Conservation (phyloP, 1,139 yeast genomes). For the Saccharomyces hybrid region DNA sequence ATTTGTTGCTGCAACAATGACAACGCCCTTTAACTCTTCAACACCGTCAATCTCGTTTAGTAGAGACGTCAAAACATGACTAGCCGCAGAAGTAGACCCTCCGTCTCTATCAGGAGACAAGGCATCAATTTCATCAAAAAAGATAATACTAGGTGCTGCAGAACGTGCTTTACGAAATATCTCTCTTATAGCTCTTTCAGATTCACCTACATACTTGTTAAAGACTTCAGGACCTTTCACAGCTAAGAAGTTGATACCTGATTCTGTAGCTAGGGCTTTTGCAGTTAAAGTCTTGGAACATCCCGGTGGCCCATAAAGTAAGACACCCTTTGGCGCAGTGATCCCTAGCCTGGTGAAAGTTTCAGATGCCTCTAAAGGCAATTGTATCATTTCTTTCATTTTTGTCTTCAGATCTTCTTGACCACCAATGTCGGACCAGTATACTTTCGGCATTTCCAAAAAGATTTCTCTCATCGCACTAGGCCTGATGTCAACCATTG, state of each 20-base stretch:
- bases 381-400: constrained; percentile 79
- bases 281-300: constrained; percentile 93
- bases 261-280: constrained; percentile 90
- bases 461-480: constrained; percentile 96
- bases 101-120: constrained; percentile 68
- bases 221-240: constrained; percentile 95
- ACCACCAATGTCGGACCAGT: constrained; percentile 95
- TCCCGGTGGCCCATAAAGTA: constrained; percentile 94
- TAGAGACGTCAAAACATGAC: constrained; percentile 79
- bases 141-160: constrained; percentile 89
- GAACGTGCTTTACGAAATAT: constrained; percentile 87
- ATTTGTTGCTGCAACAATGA: constrained; percentile 90
- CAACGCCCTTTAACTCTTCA: constrained; percentile 87
- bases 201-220: constrained; percentile 91
- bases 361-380: constrained; percentile 80
- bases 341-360: constrained; percentile 74
- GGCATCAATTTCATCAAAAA: constrained; percentile 95
- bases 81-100: constrained; percentile 64
- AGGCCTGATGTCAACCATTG: constrained; percentile 76
- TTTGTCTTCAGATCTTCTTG: constrained; percentile 75
- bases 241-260: constrained; percentile 85
- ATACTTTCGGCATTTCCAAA: constrained; percentile 87
- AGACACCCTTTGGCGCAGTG: constrained; percentile 83
- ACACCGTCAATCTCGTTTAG: constrained; percentile 95
- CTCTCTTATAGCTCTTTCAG: constrained; percentile 83